Conservation (phyloP, 768 basidiomycete genomes). For the Termitomyces sp. region DNA sequence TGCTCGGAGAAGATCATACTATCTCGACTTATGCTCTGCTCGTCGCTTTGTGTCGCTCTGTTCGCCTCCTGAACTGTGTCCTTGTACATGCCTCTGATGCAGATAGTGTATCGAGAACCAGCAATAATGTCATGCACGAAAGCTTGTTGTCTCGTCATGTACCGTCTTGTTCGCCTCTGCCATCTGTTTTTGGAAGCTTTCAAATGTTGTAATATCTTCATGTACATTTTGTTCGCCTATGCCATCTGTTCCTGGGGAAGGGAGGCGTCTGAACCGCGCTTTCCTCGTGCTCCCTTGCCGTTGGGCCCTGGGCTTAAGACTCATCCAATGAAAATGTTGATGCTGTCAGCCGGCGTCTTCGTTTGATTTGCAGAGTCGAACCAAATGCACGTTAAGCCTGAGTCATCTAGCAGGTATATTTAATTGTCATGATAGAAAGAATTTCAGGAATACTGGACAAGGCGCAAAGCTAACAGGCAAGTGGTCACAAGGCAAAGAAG, state of each 20-base stretch:
- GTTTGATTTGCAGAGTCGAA: background rate
- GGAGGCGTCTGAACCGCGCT: background rate
- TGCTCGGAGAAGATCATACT: too few relatives aligned
- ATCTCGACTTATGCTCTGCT: too few relatives aligned
- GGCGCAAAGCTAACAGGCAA: too few relatives aligned
- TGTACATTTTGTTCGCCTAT: background rate
- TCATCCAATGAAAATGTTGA: background rate
- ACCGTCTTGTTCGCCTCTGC: background rate
- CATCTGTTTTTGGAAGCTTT: background rate
- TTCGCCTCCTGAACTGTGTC: background rate
- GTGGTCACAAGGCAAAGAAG: too few relatives aligned
- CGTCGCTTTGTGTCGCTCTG: background rate
- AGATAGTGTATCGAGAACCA: background rate
- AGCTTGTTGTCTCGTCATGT: background rate
- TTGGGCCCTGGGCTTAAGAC: conserved; percentile 13
- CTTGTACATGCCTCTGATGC: background rate
- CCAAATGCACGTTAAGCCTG: too few relatives aligned
- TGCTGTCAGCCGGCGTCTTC: background rate
- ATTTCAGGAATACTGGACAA: too few relatives aligned
- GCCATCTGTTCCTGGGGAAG: conserved; percentile 1
- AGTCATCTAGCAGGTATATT: too few relatives aligned
- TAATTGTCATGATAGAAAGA: too few relatives aligned
- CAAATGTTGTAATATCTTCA: background rate
- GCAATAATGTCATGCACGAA: background rate
- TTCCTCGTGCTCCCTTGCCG: conserved; percentile 14